Percentiles rank a stretch among this genome's conserved stretches.
Evolutionary conservation across 1,284 basidiomycete genomes (phyloP).

Genomic region (Anthracocystis walkeri): DNA sequence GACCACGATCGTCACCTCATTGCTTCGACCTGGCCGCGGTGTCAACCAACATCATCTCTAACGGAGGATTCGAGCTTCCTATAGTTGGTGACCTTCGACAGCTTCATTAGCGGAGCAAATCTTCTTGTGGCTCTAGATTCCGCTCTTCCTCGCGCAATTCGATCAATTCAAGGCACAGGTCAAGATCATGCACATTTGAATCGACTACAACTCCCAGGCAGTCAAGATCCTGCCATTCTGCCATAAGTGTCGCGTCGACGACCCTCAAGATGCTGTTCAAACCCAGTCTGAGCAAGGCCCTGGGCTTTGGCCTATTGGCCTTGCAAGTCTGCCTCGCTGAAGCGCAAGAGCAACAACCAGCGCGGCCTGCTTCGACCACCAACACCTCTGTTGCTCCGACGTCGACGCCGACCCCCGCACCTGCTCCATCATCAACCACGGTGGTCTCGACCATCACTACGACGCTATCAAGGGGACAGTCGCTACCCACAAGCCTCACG

Average conservation of each 20-base stretch:
- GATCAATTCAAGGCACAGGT: not conserved
- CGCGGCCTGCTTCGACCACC: conserved; percentile 20
- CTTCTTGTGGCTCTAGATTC: not conserved
- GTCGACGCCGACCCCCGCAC: conserved; percentile 8
- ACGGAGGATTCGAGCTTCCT: not conserved
- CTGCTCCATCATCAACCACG: conserved; percentile 10
- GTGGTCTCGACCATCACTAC: conserved; percentile 41
- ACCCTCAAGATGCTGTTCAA: conserved; percentile 23
- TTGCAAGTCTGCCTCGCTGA: conserved; percentile 19
- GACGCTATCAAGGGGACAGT: conserved; percentile 35
- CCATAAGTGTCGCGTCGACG: not conserved
- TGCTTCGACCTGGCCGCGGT: not conserved
- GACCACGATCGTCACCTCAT: not conserved
- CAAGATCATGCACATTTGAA: conserved; percentile 2
- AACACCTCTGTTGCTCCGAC: conserved; percentile 12
- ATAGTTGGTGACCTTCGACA: not conserved
- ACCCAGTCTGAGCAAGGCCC: conserved; percentile 1
- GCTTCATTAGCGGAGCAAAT: not conserved
- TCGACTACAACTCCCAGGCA: not conserved
- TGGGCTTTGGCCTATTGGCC: conserved; percentile 17
- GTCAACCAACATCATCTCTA: not conserved
- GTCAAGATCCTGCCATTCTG: not conserved
- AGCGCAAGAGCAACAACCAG: conserved; percentile 16
- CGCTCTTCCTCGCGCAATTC: not conserved
- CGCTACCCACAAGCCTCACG: conserved; percentile 39